These are phyloP conservation scores for Sclerotinia spermophila DNA, from an alignment of 2,329 filamentous ascomycete species.

Conservation along the genomic window DNA sequence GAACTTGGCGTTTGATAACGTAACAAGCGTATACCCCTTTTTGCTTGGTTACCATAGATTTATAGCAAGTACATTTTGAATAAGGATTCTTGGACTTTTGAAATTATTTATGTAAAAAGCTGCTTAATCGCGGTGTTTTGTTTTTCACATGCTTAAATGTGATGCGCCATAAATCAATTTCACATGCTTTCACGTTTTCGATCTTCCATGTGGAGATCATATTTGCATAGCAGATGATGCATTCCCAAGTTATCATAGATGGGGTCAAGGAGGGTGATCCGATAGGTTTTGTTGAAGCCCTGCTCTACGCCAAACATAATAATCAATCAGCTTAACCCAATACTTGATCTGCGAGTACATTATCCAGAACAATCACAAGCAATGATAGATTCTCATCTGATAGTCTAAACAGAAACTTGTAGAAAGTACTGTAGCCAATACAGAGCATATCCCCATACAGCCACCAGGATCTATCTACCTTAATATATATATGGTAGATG, in stretches of 20 bases:
- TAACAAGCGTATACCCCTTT: slow-evolving; percentile 39
- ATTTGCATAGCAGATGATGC: background rate
- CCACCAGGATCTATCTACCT: background rate
- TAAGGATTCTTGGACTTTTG: background rate
- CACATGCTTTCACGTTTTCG: background rate
- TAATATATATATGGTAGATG: background rate
- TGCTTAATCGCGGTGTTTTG: background rate
- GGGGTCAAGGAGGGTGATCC: background rate
- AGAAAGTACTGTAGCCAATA: background rate
- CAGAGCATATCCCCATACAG: background rate
- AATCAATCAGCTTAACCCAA: background rate
- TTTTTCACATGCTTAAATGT: slow-evolving; percentile 3
- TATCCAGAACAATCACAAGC: background rate
- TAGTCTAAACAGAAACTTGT: background rate
- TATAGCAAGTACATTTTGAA: slow-evolving; percentile 7
- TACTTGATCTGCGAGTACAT: background rate
- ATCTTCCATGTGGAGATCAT: background rate
- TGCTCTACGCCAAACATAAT: background rate
- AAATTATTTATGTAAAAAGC: background rate
- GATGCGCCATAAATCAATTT: background rate
- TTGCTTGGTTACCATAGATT: slow-evolving; percentile 28
- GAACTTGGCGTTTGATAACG: slow-evolving; percentile 37
- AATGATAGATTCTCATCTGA: background rate
- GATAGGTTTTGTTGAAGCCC: background rate
- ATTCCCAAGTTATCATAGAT: background rate